Base-by-base conservation (phyloP, 257 asterid species). In the Ilex aquifolium region DNA sequence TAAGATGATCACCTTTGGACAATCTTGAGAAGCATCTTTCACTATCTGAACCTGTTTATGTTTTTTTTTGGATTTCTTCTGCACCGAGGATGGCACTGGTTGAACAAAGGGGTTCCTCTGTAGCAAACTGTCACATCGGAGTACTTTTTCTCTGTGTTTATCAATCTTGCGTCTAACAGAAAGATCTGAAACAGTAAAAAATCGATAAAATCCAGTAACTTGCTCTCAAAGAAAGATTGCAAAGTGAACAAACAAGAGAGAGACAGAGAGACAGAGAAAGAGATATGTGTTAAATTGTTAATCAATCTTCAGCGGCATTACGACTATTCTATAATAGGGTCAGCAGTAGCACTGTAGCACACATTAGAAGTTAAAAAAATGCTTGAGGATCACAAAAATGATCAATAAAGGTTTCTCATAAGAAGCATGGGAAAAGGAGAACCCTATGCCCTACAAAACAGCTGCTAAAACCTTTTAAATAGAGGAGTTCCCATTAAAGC, bases 81-180 rank as follows among this genome's bases (percentile, higher is more conserved):
- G 90, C 49, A 60, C 67, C 11, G 96, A 89, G 15, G 95, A 82
- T 9, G 96, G 97, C 64, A 90, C 64, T 30, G 94, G 77, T 73
- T 90, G 68, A 65, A 90, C 69, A 72, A 85, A 89, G 44, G 91
- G 86, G 68, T 89, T 93, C 64, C 80, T 83, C 76, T 87, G 94
- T 69, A 93, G 68, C 67, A 93, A 21, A 74, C 96, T 93, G 17
- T 93, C 96, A 69, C 72, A 76, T 11, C 82, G 85, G 54, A 93
- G 82, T 31, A 87, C 95, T 68, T 80, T 85, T 49, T 83, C 90
- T 75, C 95, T 75, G 69, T 69, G 82, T 71, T 90, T 93, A 69
- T 93, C 97, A 71, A 93, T 90, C 85, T 90, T 93, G 27, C 91
- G 80, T 74, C 77, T 87, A 49, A 73, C 87, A 61, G 97, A 78